A percentile compares a stretch with the other conserved stretches of the same genome.
phyloP scores from a whole-genome alignment of 306 rosid genomes.

The Hippophae gyantsensis region DNA sequence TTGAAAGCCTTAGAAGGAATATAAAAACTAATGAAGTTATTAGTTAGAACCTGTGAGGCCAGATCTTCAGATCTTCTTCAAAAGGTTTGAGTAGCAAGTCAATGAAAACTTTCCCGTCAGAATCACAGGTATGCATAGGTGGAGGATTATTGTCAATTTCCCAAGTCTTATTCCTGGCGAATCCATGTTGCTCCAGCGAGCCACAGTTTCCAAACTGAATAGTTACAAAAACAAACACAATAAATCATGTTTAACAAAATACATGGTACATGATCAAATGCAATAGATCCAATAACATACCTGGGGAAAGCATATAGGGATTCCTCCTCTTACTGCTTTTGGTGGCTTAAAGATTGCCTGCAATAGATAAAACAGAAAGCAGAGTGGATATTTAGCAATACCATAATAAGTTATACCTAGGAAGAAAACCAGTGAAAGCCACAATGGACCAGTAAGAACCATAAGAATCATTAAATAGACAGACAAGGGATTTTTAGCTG shows the following conservation, averaged over 20 bases:
- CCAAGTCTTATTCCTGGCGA: conserved; percentile 81
- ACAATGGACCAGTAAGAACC: no score
- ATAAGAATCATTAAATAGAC: no score
- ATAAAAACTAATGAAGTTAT: neutral
- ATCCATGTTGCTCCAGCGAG: conserved; percentile 73
- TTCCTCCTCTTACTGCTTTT: conserved; percentile 79
- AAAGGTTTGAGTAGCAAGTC: conserved; percentile 74
- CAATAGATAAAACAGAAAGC: conserved; percentile 1
- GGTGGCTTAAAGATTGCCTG: conserved; percentile 79
- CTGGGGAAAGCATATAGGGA: conserved; percentile 92
- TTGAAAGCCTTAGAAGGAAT: neutral
- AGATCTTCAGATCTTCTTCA: conserved; percentile 60
- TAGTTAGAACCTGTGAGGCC: conserved; percentile 64
- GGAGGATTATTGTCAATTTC: conserved; percentile 57
- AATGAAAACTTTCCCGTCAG: conserved; percentile 39
- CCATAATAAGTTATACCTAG: no score
- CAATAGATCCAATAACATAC: conserved; percentile 18
- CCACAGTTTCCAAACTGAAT: conserved; percentile 65
- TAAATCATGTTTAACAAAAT: neutral
- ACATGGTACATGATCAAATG: neutral
- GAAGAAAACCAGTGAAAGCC: no score
- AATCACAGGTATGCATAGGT: conserved; percentile 34
- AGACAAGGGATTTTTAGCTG: no score
- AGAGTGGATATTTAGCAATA: neutral
- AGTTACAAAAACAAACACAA: conserved; percentile 6